Percentiles rank a stretch among this genome's conserved stretches.
phyloP scores from a whole-genome alignment of 805 yeast genomes.

The Schwanniomyces occidentalis region DNA sequence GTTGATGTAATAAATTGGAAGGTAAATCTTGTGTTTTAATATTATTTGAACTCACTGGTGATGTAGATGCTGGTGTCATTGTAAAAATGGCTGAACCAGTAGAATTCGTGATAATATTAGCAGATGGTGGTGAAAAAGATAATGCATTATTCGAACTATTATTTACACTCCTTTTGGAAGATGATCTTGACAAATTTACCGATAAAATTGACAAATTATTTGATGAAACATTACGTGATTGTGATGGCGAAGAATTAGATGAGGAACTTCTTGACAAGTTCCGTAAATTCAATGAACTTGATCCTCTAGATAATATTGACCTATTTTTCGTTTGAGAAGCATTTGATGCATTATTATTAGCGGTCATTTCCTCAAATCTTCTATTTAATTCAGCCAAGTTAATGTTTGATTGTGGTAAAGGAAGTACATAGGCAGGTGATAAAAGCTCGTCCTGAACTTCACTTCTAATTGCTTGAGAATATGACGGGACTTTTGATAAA shows the following conservation, averaged over 20 bases:
- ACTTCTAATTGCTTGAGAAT: slow-evolving; percentile 70
- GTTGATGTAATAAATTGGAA: slow-evolving; percentile 3
- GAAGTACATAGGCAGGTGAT: slow-evolving; percentile 73
- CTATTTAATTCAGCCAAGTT: slow-evolving; percentile 31
- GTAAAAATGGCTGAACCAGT: slow-evolving; percentile 8
- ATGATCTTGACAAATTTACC: slow-evolving; percentile 9
- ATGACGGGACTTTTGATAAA: slow-evolving; percentile 79
- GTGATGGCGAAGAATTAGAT: slow-evolving; percentile 38
- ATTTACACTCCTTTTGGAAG: slow-evolving; percentile 10
- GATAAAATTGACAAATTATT: slow-evolving; percentile 23
- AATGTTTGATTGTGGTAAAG: slow-evolving; percentile 42
- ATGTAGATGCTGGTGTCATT: slow-evolving; percentile 11
- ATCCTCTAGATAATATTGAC: slow-evolving; percentile 25
- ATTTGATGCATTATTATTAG: slow-evolving; percentile 7
- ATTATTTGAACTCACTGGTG: slow-evolving; percentile 7
- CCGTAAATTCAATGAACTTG: slow-evolving; percentile 24
- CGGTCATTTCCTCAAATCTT: slow-evolving; percentile 24
- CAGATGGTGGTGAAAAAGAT: slow-evolving; percentile 7
- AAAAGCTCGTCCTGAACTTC: slow-evolving; percentile 50
- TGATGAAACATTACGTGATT: slow-evolving; percentile 37
- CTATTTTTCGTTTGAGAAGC: slow-evolving; percentile 13
- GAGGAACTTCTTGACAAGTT: slow-evolving; percentile 24
- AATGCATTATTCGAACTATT: slow-evolving; percentile 3
- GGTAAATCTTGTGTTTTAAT: slow-evolving; percentile 9
- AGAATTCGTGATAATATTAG: not conserved